Evolutionary conservation across 345 rosid genomes (phyloP).

Genomic region (Heritiera fomes): DNA sequence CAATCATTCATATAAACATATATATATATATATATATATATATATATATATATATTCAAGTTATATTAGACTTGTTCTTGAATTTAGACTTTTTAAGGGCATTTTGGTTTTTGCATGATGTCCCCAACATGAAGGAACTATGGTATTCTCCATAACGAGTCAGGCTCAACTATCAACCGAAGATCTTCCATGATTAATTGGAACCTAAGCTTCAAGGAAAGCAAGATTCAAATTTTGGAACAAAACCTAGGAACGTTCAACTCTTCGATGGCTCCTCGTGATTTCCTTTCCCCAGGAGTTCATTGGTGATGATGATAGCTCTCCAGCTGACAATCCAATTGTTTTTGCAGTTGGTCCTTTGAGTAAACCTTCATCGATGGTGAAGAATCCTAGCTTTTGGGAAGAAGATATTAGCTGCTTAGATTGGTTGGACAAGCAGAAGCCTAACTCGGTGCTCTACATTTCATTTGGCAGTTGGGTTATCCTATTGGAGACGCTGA

Average conservation of each 20-base stretch:
- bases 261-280: slow-evolving; percentile 57
- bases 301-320: background rate
- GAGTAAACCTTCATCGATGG: slow-evolving; percentile 24
- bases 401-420: slow-evolving; percentile 62
- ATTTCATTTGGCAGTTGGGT: slow-evolving; percentile 76
- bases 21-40: no score
- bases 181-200: slow-evolving; percentile 79
- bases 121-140: no score
- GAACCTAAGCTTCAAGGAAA: slow-evolving; percentile 46
- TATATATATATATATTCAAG: no score
- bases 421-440: slow-evolving; percentile 65
- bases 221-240: slow-evolving; percentile 79
- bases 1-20: no score
- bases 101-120: no score
- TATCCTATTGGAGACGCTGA: slow-evolving; percentile 48
- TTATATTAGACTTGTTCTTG: no score
- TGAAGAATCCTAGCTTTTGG: slow-evolving; percentile 57
- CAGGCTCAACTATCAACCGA: no score
- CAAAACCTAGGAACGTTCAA: slow-evolving; percentile 50
- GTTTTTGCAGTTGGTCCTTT: slow-evolving; percentile 53
- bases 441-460: background rate
- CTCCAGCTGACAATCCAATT: slow-evolving; percentile 23
- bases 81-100: no score
- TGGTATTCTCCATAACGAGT: no score
- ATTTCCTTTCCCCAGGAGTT: slow-evolving; percentile 63